Conservation (phyloP, 1,139 yeast genomes). For the Taphrina populina region DNA sequence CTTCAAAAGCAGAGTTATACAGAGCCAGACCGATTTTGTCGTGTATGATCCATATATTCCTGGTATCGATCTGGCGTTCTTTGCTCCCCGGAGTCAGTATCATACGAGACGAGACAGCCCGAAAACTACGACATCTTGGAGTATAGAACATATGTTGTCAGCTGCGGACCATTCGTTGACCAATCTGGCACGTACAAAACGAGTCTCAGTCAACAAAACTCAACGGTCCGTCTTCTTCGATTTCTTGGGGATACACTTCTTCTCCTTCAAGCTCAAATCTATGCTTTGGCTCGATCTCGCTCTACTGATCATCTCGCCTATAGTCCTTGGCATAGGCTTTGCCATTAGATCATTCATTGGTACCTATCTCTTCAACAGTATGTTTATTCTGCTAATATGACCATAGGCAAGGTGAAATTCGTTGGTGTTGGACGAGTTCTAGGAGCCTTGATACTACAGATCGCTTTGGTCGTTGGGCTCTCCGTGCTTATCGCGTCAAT, state of each 20-base stretch:
- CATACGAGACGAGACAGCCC: slow-evolving; percentile 77
- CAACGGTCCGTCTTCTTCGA: slow-evolving; percentile 39
- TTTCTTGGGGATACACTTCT: slow-evolving; percentile 13
- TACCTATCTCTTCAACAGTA: slow-evolving; percentile 49
- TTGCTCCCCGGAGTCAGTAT: slow-evolving; percentile 74
- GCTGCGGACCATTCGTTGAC: slow-evolving; percentile 39
- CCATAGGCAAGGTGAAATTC: slow-evolving; percentile 40
- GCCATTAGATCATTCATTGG: slow-evolving; percentile 44
- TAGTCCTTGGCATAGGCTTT: slow-evolving; percentile 35
- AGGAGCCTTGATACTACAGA: slow-evolving; percentile 35
- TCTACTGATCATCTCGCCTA: slow-evolving; percentile 39
- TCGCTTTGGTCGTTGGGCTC: slow-evolving; percentile 38
- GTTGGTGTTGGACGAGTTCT: slow-evolving; percentile 38
- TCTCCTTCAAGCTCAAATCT: slow-evolving; percentile 35
- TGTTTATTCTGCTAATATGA: slow-evolving; percentile 37
- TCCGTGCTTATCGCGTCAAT: slow-evolving; percentile 36
- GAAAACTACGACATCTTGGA: slow-evolving; percentile 52
- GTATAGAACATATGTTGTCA: slow-evolving; percentile 40
- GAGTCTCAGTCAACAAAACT: slow-evolving; percentile 33
- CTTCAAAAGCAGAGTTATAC: slow-evolving; percentile 53
- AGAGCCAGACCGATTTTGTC: slow-evolving; percentile 81
- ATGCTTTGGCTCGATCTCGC: slow-evolving; percentile 38
- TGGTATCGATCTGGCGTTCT: slow-evolving; percentile 78
- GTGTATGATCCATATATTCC: slow-evolving; percentile 59
- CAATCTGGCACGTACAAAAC: slow-evolving; percentile 38